Conservation (phyloP, 2,329 filamentous ascomycete genomes). For the Fusarium burgessii region DNA sequence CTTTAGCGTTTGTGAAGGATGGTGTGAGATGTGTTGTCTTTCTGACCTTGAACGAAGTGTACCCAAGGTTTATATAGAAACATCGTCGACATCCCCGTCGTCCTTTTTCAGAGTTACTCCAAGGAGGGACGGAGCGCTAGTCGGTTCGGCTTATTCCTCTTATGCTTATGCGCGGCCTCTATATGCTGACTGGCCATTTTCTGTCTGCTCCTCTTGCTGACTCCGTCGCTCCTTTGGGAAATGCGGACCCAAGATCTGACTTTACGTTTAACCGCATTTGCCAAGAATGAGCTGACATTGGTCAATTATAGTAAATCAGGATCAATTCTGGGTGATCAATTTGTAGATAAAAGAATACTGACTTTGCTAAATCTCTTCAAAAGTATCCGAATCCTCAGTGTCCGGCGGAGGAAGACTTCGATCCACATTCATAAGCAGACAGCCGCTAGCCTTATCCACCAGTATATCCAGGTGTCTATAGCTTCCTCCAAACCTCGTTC, state of each 20-base stretch:
- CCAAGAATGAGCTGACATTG: neutral
- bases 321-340: no score
- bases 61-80: neutral
- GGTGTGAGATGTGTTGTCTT: neutral
- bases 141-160: neutral
- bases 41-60: fast-evolving
- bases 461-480: slow-evolving; percentile 28
- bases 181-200: no score
- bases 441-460: slow-evolving; percentile 16
- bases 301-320: neutral
- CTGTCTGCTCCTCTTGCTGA: neutral
- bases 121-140: neutral
- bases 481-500: slow-evolving; percentile 7
- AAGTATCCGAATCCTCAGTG: fast-evolving
- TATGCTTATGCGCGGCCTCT: no score
- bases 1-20: fast-evolving
- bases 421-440: slow-evolving; percentile 4
- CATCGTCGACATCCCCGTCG: no score
- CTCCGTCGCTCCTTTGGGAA: slow-evolving; percentile 9
- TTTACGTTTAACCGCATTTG: neutral
- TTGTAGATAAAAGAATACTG: no score
- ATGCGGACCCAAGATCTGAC: neutral
- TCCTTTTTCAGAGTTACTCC: no score
- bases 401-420: neutral
- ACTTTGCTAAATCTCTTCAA: no score